Evolutionary conservation across 495 filamentous ascomycete species (phyloP).

Genomic region (Penicillium cosmopolitanum): DNA sequence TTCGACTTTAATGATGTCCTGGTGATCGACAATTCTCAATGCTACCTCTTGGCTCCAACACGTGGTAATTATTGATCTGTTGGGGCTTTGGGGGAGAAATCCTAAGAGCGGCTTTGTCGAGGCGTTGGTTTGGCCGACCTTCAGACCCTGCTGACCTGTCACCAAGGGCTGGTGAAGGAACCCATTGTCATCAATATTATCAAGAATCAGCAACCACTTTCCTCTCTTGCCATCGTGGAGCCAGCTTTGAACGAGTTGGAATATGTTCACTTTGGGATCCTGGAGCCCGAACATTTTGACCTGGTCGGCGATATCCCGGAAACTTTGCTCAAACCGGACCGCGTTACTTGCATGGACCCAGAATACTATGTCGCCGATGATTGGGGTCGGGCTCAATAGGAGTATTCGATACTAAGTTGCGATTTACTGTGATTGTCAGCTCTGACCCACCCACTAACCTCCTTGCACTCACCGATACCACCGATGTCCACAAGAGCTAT

Average conservation of each 20-base stretch:
- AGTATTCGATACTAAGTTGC: constrained; percentile 44
- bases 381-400: constrained; percentile 34
- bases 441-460: not conserved
- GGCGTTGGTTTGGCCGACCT: constrained; percentile 14
- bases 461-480: constrained; percentile 32
- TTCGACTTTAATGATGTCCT: constrained; percentile 41
- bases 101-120: not conserved
- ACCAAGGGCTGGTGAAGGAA: constrained; percentile 26
- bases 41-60: constrained; percentile 34
- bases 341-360: constrained; percentile 51
- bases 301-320: constrained; percentile 41
- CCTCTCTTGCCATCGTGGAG: constrained; percentile 36
- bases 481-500: constrained; percentile 35
- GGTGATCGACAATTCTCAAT: constrained; percentile 31
- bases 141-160: constrained; percentile 3
- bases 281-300: constrained; percentile 38
- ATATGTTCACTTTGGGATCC: constrained; percentile 44
- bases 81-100: constrained; percentile 2
- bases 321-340: constrained; percentile 44
- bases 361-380: constrained; percentile 51
- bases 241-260: constrained; percentile 43
- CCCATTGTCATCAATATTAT: constrained; percentile 22
- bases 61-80: constrained; percentile 39
- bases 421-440: constrained; percentile 38
- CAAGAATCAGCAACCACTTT: constrained; percentile 17